Conservation (phyloP, 2,329 filamentous ascomycete genomes). For the Botryotinia calthae region DNA sequence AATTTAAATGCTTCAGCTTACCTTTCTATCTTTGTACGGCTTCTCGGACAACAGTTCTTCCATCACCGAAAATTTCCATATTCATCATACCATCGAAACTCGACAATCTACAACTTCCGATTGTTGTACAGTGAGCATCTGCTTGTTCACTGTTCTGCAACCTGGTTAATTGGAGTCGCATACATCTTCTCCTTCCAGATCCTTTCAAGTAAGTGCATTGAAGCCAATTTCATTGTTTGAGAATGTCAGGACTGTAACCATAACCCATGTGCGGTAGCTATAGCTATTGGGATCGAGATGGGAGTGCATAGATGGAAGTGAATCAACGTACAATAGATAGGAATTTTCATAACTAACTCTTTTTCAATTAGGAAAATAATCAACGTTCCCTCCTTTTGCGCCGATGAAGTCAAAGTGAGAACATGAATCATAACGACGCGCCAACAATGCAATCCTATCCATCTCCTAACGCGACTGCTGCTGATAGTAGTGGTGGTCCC, state of each 20-base stretch:
- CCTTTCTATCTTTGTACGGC: slow-evolving; percentile 16
- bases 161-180: slow-evolving; percentile 23
- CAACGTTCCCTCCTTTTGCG: slow-evolving; percentile 20
- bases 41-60: slow-evolving; percentile 22
- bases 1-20: slow-evolving; percentile 7
- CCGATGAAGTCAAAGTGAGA: slow-evolving; percentile 27
- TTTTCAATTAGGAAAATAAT: slow-evolving; percentile 23
- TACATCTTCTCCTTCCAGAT: slow-evolving; percentile 18
- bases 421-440: slow-evolving; percentile 31
- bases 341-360: slow-evolving; percentile 28
- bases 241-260: slow-evolving; percentile 14
- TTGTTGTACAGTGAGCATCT: slow-evolving; percentile 17
- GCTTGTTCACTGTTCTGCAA: slow-evolving; percentile 12
- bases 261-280: slow-evolving; percentile 18
- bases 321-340: slow-evolving; percentile 15
- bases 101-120: not conserved
- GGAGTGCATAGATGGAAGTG: not conserved
- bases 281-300: not conserved
- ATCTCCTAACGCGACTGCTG: slow-evolving; percentile 34
- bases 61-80: slow-evolving; percentile 21
- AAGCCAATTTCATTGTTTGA: slow-evolving; percentile 28
- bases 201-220: slow-evolving; percentile 31
- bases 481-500: slow-evolving; percentile 32
- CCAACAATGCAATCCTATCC: slow-evolving; percentile 38
- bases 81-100: slow-evolving; percentile 1